Percentiles rank a stretch among this genome's conserved stretches.
These are phyloP conservation scores for Penicillium sp. DNA, from an alignment of 2,329 filamentous ascomycete species.

Conservation along the genomic window DNA sequence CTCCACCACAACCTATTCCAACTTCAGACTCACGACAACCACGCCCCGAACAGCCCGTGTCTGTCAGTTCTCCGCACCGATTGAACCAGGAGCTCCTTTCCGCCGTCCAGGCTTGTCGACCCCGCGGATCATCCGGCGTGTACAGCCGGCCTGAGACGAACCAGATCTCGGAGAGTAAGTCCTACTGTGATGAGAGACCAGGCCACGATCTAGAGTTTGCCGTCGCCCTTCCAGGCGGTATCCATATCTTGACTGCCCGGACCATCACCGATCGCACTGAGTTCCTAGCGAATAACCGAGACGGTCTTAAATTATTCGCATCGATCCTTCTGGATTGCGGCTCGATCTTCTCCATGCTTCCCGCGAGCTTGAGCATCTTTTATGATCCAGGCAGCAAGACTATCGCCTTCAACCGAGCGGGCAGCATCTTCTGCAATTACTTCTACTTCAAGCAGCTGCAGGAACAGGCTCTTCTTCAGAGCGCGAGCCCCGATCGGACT, in stretches of 20 bases:
- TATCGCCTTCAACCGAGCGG: conserved; percentile 88
- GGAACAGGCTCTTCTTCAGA: conserved; percentile 50
- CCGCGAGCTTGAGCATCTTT: conserved; percentile 77
- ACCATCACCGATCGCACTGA: conserved; percentile 52
- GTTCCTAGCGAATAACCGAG: conserved; percentile 65
- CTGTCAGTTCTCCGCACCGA: conserved; percentile 42
- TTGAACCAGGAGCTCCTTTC: conserved; percentile 62
- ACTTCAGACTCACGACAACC: conserved; percentile 36
- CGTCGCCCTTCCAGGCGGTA: conserved; percentile 69
- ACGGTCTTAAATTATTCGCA: conserved; percentile 69
- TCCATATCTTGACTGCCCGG: conserved; percentile 72
- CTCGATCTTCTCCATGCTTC: conserved; percentile 70
- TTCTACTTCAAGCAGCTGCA: conserved; percentile 84
- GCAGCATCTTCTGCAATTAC: conserved; percentile 92
- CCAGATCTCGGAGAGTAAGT: conserved; percentile 76
- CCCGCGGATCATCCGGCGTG: conserved; percentile 72
- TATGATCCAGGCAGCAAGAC: conserved; percentile 77
- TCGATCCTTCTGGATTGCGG: conserved; percentile 68
- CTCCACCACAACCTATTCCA: conserved; percentile 45
- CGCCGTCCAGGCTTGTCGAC: conserved; percentile 75
- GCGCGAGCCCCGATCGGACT: conserved; percentile 51
- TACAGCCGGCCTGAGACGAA: conserved; percentile 72
- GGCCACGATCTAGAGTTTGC: conserved; percentile 72
- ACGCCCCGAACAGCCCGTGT: conserved; percentile 35
- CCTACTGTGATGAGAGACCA: conserved; percentile 80